Evolutionary conservation across 148 eudicot species (phyloP).

Genomic region (Fagopyrum tataricum): DNA sequence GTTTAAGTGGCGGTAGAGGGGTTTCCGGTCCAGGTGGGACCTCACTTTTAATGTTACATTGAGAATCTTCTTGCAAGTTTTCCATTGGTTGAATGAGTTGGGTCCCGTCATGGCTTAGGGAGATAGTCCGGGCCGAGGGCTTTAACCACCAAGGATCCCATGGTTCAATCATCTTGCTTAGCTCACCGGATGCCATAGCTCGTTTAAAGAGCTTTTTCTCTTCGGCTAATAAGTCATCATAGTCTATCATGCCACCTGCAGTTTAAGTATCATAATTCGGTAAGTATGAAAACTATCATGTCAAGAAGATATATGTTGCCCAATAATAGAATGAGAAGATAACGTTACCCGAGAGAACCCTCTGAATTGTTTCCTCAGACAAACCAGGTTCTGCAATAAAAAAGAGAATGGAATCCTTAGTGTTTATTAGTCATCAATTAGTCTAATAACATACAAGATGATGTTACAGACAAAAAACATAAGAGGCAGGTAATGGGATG

Average conservation of each 20-base stretch:
- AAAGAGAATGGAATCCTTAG: neutral
- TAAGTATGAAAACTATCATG: neutral
- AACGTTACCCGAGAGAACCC: constrained; percentile 57
- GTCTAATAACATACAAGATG: neutral
- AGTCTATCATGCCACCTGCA: constrained; percentile 45
- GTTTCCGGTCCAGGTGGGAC: constrained; percentile 77
- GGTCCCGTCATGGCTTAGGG: constrained; percentile 60
- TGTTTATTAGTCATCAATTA: neutral
- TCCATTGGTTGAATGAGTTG: constrained; percentile 60
- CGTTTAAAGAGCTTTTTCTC: constrained; percentile 67
- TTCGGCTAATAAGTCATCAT: constrained; percentile 55
- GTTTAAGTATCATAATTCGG: neutral
- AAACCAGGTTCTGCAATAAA: constrained; percentile 41
- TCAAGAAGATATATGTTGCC: neutral
- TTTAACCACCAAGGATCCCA: constrained; percentile 99
- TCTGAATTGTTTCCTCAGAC: constrained; percentile 75
- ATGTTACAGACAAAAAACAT: neutral
- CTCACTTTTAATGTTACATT: constrained; percentile 24
- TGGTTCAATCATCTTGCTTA: constrained; percentile 79
- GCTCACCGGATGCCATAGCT: constrained; percentile 82
- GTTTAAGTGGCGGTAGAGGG: constrained; percentile 48
- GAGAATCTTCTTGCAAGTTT: constrained; percentile 18
- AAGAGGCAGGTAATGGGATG: neutral
- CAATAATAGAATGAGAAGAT: neutral
- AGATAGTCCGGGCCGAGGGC: constrained; percentile 54